Evolutionary conservation across 2,329 filamentous ascomycete species (phyloP), one percentile per base, ranked within the genome.

Genomic region (Pyrenophora tritici-repentis): DNA sequence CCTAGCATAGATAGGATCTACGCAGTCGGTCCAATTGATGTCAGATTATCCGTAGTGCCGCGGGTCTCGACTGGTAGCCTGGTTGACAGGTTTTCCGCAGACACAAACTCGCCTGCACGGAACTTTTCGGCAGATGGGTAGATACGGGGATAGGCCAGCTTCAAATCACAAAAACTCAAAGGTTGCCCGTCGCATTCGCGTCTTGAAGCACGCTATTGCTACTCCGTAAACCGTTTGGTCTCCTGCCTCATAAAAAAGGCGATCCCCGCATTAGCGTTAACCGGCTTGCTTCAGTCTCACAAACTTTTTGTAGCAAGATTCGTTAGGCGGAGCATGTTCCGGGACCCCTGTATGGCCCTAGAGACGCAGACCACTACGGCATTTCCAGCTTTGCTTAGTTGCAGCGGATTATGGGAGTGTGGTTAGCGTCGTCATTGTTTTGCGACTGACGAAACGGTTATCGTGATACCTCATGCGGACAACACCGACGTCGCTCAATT

Each of bases 21-120:
- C 13, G 44, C 44, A 16, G 17, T 38, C 26, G 26, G 18, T 10
- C 20, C 16, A 52, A 52, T 48, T 43, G 44, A 39, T 42, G 20
- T 34, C 36, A 43, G 44, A 42, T 47, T 39, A 38, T 38, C 49
- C 44, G 44, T 41, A 34, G 16, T 24, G 13, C 45, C 49, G 43
- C 38, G 44, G 44, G 37, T 42, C 34, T 38, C 26, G 26, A 42
- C 37, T 29, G 40, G 39, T 41, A 29, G 35, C 34, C 20, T 34
- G 44, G 34, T 31, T 29, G 10, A 12, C 26, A 29, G 26, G 10
- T 29, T 29, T 29, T 10, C 10, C 13, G 26, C 26, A 29, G 26
- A 29, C 10, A 29, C 26, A 8, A 29, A 29, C 26, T 29, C 9
- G 9, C 9, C 26, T 29, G 26, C 9, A 29, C 26, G 10, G 26